Conservation (phyloP, 768 basidiomycete genomes). For the Chiua virens region DNA sequence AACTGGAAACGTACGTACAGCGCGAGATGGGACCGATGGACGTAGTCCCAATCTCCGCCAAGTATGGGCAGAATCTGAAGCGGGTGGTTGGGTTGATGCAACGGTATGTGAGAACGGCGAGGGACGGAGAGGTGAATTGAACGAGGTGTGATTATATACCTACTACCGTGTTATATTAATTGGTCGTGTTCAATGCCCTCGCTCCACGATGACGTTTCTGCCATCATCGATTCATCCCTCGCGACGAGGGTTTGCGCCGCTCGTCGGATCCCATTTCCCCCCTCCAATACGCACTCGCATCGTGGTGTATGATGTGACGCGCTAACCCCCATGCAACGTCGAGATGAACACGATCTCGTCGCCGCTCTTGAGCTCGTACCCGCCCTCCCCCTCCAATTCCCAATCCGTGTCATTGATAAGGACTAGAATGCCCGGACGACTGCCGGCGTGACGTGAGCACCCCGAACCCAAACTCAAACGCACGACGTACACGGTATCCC, state of each 20-base stretch:
- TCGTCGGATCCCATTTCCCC: too few relatives aligned
- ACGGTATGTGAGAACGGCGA: constrained; percentile 58
- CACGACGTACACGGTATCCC: constrained; percentile 73
- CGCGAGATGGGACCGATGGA: constrained; percentile 52
- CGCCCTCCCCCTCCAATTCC: constrained; percentile 95
- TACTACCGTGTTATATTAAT: background rate
- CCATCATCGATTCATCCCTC: too few relatives aligned
- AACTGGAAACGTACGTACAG: constrained; percentile 57
- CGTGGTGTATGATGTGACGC: too few relatives aligned
- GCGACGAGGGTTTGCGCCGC: too few relatives aligned
- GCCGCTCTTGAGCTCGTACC: constrained; percentile 69
- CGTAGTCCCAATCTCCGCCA: constrained; percentile 83
- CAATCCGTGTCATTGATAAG: constrained; percentile 97
- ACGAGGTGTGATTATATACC: background rate
- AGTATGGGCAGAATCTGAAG: constrained; percentile 78
- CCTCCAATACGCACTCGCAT: too few relatives aligned
- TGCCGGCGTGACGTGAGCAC: constrained; percentile 30
- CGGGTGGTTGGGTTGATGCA: constrained; percentile 69
- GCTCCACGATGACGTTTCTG: too few relatives aligned
- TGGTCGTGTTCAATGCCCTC: too few relatives aligned
- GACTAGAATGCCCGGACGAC: constrained; percentile 95
- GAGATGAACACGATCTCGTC: constrained; percentile 98
- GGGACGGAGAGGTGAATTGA: constrained; percentile 7
- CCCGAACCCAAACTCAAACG: background rate
- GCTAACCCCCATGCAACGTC: constrained; percentile 72